Evolutionary conservation across 495 filamentous ascomycete species (phyloP).

Genomic region (Emericellopsis terricola): DNA sequence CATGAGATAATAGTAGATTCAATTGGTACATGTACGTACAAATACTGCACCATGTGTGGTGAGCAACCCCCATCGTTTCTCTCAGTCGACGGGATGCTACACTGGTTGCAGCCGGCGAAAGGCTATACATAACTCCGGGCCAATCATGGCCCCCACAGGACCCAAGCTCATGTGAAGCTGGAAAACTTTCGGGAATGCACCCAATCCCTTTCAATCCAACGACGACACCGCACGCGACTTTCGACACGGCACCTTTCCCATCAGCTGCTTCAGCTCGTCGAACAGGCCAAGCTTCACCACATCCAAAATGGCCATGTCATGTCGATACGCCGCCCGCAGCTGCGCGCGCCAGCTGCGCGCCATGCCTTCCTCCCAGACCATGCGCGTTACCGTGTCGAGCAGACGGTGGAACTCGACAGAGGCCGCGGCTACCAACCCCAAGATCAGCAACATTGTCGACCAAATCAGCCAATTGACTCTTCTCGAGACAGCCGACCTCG

Average conservation of each 20-base stretch:
- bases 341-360: slow-evolving; percentile 35
- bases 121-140: slow-evolving; percentile 2
- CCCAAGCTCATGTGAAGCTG: not conserved
- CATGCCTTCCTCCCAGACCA: slow-evolving; percentile 12
- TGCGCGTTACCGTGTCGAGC: slow-evolving; percentile 15
- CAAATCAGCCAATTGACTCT: slow-evolving; percentile 96
- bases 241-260: too few relatives aligned
- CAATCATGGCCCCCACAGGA: slow-evolving; percentile 1
- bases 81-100: too few relatives aligned
- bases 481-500: slow-evolving; percentile 89
- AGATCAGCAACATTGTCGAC: slow-evolving; percentile 85
- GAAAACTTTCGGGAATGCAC: slow-evolving; percentile 4
- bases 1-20: too few relatives aligned
- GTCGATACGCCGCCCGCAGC: slow-evolving; percentile 38
- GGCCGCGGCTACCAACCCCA: slow-evolving; percentile 51
- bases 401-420: slow-evolving; percentile 62
- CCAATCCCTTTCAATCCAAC: not conserved
- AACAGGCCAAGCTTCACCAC: not conserved
- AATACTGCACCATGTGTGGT: too few relatives aligned
- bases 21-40: too few relatives aligned
- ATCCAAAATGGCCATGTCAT: slow-evolving; percentile 36
- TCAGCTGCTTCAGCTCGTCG: not conserved
- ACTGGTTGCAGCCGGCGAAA: too few relatives aligned
- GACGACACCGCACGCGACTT: slow-evolving; percentile 1
- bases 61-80: too few relatives aligned